A percentile compares a stretch with the other conserved stretches of the same genome.
These are phyloP conservation scores for Trypanosoma melophagium DNA, from an alignment of 208 protist genomes.

Conservation along the genomic window DNA sequence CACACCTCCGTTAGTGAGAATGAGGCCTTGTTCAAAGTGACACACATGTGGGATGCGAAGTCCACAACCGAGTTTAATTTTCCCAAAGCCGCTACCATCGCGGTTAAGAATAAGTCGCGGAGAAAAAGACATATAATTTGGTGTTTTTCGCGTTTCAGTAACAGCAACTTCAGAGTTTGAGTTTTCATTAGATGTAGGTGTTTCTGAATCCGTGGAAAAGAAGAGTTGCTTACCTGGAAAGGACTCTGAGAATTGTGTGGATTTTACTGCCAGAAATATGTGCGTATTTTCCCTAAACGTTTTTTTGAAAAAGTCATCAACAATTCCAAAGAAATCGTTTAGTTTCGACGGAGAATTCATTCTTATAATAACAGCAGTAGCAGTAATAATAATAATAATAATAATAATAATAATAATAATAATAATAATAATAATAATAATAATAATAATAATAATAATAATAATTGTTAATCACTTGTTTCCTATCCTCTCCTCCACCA, in stretches of 20 bases:
- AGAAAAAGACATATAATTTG: slow-evolving; percentile 60
- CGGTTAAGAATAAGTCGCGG: slow-evolving; percentile 65
- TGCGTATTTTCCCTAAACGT: slow-evolving; percentile 78
- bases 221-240: slow-evolving; percentile 49
- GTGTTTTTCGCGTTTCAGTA: slow-evolving; percentile 3
- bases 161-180: slow-evolving; percentile 24
- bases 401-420: no score
- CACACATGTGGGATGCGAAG: slow-evolving; percentile 64
- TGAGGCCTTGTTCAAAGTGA: slow-evolving; percentile 63
- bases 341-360: slow-evolving; percentile 73
- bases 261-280: slow-evolving; percentile 77
- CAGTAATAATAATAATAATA: no score
- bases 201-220: slow-evolving; percentile 12
- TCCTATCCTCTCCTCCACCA: no score
- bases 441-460: no score
- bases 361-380: not conserved
- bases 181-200: not conserved
- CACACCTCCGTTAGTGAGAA: slow-evolving; percentile 59
- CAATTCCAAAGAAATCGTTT: slow-evolving; percentile 73
- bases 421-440: no score
- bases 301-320: slow-evolving; percentile 88
- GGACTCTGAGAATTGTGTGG: slow-evolving; percentile 63
- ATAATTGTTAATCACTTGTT: no score
- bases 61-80: slow-evolving; percentile 74
- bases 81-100: slow-evolving; percentile 62